Evolutionary conservation across 2,329 filamentous ascomycete species (phyloP), one percentile per base, ranked within the genome.

Genomic region (Fusarium sp.): DNA sequence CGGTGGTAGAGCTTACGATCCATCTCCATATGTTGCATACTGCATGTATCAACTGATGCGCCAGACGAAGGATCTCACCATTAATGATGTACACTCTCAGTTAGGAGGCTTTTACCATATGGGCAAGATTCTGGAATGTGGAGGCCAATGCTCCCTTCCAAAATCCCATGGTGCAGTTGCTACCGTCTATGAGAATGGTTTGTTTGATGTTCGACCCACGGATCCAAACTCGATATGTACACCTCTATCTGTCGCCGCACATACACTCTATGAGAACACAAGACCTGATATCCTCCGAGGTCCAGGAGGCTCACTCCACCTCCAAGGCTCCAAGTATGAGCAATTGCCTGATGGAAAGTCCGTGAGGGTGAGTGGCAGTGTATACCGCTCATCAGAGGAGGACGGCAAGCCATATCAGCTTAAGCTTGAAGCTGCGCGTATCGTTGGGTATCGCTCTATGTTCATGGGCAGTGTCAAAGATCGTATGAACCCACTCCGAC

Each of bases 101-200:
- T 45, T 74, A 4, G 83, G 82, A 0, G 77, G 77, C 0, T 80
- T 81, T 33, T 76, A 76, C 10, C 83, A 87, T 66, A 85, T 87
- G 83, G 85, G 82, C 0, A 81, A 88, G 75, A 83, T 87, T 11
- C 77, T 87, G 74, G 85, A 87, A 64, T 87, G 84, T 20, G 84
- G 84, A 2, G 78, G 82, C 0, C 66, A 77, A 1, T 87, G 84
- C 66, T 80, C 83, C 0, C 71, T 75, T 0, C 85, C 84, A 0
- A 87, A 86, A 57, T 78, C 79, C 0, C 72, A 73, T 5, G 80
- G 79, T 7, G 80, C 79, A 6, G 68, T 80, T 1, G 80, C 82
- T 0, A 82, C 79, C 0, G 64, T 85, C 1, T 80, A 80, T 3
- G 33, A 53, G 1, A 72, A 80, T 17, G 81, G 83, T 0, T 14